These are phyloP conservation scores for Boletus albobrunnescens DNA, from an alignment of 1,284 basidiomycete genomes.

Conservation along the genomic window DNA sequence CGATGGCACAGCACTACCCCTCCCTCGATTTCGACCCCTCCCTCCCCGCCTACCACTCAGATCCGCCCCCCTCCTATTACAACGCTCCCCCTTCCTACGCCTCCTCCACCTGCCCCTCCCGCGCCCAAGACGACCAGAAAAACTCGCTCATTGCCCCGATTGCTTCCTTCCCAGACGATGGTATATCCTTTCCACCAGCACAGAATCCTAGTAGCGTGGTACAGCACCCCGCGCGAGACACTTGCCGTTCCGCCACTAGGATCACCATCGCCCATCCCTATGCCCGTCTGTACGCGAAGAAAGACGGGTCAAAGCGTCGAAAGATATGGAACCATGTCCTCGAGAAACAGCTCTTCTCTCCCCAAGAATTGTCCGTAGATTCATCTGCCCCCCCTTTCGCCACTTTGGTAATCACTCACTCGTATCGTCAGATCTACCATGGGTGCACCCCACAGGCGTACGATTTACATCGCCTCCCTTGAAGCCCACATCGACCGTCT, in stretches of 20 bases:
- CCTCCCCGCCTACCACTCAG: too few species aligned
- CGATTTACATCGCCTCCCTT: slow-evolving; percentile 57
- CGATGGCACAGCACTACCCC: slow-evolving; percentile 22
- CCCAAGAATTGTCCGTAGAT: slow-evolving; percentile 57
- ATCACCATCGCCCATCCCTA: slow-evolving; percentile 57
- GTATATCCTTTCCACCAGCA: slow-evolving; percentile 18
- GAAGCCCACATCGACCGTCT: slow-evolving; percentile 61
- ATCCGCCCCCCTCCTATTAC: too few species aligned
- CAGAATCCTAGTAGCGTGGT: slow-evolving; percentile 9
- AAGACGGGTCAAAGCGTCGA: slow-evolving; percentile 58
- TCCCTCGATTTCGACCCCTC: slow-evolving; percentile 14
- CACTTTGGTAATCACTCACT: too few species aligned
- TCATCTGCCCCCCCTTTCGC: not conserved
- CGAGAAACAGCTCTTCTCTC: slow-evolving; percentile 64
- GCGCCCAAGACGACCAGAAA: slow-evolving; percentile 11
- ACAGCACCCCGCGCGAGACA: slow-evolving; percentile 18
- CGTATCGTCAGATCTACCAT: slow-evolving; percentile 49
- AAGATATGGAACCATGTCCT: slow-evolving; percentile 72
- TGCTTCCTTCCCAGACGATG: slow-evolving; percentile 22
- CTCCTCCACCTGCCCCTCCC: too few species aligned
- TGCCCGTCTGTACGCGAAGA: slow-evolving; percentile 58
- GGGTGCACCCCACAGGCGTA: slow-evolving; percentile 58
- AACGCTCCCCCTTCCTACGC: too few species aligned
- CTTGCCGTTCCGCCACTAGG: slow-evolving; percentile 20
- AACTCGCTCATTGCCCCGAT: not conserved